Percentiles rank a stretch among this genome's conserved stretches.
These are phyloP conservation scores for Chloris gayana DNA, from an alignment of 176 grass and related monocot genomes.

Conservation along the genomic window DNA sequence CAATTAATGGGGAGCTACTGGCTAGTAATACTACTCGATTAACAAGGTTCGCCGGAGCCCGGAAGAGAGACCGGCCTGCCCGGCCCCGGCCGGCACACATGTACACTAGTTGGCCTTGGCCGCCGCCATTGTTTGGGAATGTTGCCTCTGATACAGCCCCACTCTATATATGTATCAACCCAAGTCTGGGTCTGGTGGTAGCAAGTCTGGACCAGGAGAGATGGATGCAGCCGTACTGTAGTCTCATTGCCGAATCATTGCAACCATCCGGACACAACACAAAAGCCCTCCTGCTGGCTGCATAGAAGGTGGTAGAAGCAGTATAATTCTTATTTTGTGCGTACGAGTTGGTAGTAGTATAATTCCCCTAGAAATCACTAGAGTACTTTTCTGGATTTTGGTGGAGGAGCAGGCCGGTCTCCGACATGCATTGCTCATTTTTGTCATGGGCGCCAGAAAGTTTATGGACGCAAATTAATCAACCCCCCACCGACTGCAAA, in stretches of 20 bases:
- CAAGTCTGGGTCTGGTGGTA: neutral
- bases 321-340: too few relatives aligned
- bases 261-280: too few relatives aligned
- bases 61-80: slow-evolving; percentile 33
- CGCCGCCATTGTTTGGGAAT: neutral
- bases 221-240: neutral
- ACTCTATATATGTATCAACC: neutral
- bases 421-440: slow-evolving; percentile 21
- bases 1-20: neutral
- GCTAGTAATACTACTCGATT: neutral
- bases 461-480: neutral
- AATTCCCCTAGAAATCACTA: too few relatives aligned
- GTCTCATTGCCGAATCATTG: neutral
- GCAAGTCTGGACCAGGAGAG: neutral
- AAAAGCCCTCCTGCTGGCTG: too few relatives aligned
- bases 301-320: too few relatives aligned
- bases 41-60: neutral
- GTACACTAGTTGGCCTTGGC: neutral
- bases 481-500: slow-evolving; percentile 3
- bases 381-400: neutral
- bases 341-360: too few relatives aligned
- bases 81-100: slow-evolving; percentile 22
- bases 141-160: neutral
- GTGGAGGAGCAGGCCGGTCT: neutral
- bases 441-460: neutral